Evolutionary conservation across 495 filamentous ascomycete species (phyloP).

Genomic region (Trichoderma asperelloides): DNA sequence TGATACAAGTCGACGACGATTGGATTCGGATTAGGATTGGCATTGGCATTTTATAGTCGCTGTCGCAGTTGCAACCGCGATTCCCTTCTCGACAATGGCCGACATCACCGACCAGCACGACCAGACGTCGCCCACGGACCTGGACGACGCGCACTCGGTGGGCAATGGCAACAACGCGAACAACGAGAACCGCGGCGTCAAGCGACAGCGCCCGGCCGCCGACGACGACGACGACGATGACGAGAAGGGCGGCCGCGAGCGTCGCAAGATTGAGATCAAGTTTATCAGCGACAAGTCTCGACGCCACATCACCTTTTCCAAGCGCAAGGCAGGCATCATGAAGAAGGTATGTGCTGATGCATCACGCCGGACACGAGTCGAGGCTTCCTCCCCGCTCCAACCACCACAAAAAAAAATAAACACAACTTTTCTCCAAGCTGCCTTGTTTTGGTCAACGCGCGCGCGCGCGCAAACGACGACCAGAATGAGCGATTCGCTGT

Average conservation of each 20-base stretch:
- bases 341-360: conserved; percentile 76
- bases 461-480: background rate
- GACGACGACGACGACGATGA: conserved; percentile 99
- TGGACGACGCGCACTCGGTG: conserved; percentile 51
- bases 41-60: conserved; percentile 7
- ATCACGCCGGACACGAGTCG: background rate
- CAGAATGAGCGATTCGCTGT: background rate
- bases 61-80: background rate
- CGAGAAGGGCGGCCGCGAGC: conserved; percentile 95
- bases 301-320: conserved; percentile 99
- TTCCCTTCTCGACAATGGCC: conserved; percentile 36
- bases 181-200: conserved; percentile 71
- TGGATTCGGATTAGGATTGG: conserved; percentile 16
- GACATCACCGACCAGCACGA: conserved; percentile 56
- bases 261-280: conserved; percentile 99
- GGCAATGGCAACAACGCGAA: conserved; percentile 52
- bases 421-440: background rate
- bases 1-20: conserved; percentile 29
- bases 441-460: background rate
- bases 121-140: conserved; percentile 48
- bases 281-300: conserved; percentile 99
- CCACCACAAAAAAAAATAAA: background rate
- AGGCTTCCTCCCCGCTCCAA: background rate
- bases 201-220: conserved; percentile 75
- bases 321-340: conserved; percentile 99